A percentile compares a stretch with the other conserved stretches of the same genome.
Conservation (phyloP, 805 yeast genomes). For the Cephaloascus fragrans region DNA sequence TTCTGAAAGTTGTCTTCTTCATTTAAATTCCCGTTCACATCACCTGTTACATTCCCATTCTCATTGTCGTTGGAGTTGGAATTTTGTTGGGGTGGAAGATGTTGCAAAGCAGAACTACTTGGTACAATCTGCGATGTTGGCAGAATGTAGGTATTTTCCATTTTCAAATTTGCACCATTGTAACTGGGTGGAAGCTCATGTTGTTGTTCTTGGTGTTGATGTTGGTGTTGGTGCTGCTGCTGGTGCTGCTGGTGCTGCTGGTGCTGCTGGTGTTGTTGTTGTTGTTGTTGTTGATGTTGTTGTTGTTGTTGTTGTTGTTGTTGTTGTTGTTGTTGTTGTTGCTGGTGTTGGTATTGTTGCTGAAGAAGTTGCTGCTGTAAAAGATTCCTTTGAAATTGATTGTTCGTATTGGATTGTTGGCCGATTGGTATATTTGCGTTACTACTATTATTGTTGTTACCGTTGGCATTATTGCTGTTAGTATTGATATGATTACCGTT, state of each 20-base stretch:
- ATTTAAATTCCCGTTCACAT: too few relatives aligned
- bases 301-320: neutral
- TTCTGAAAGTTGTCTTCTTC: constrained; percentile 3
- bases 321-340: constrained; percentile 4
- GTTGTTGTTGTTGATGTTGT: constrained; percentile 2
- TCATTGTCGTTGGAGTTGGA: neutral
- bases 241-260: constrained; percentile 4
- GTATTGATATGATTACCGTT: constrained; percentile 3
- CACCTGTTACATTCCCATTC: neutral
- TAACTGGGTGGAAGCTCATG: too few relatives aligned
- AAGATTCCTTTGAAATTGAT: too few relatives aligned
- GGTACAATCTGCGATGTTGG: too few relatives aligned
- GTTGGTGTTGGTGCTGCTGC: constrained; percentile 3
- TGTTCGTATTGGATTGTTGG: too few relatives aligned
- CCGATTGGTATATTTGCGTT: too few relatives aligned
- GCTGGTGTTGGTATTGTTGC: constrained; percentile 8
- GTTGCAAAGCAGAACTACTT: too few relatives aligned
- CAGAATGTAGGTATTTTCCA: too few relatives aligned
- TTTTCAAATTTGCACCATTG: too few relatives aligned
- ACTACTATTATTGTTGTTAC: constrained; percentile 3
- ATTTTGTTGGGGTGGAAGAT: too few relatives aligned
- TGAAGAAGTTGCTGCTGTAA: constrained; percentile 9
- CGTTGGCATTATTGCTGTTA: constrained; percentile 6
- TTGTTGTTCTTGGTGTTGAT: too few relatives aligned
- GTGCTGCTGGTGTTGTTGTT: constrained; percentile 4